Evolutionary conservation across 371 early-diverging fungal species (phyloP).

Genomic region (Mucor lusitanicus): DNA sequence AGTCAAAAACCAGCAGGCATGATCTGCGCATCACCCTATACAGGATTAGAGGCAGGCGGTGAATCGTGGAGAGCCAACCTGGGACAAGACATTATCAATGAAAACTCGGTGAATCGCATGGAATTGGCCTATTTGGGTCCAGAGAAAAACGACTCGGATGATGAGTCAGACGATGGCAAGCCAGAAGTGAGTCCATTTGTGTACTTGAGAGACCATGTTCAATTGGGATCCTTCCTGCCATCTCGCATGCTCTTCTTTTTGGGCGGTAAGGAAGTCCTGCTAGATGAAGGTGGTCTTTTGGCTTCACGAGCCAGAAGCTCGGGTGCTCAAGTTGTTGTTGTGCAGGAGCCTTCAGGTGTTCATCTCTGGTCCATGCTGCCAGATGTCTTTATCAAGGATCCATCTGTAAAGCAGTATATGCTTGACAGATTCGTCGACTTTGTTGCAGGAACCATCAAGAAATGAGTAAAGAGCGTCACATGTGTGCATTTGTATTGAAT

Average conservation of each 20-base stretch:
- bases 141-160: conserved; percentile 14
- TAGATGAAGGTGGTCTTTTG: conserved; percentile 43
- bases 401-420: conserved; percentile 9
- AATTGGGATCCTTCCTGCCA: conserved; percentile 30
- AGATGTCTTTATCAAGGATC: conserved; percentile 21
- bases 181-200: conserved; percentile 9
- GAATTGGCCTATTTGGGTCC: conserved; percentile 36
- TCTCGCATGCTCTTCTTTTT: conserved; percentile 31
- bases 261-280: conserved; percentile 46
- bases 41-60: conserved; percentile 45
- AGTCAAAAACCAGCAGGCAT: conserved; percentile 28
- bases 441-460: conserved; percentile 10
- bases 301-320: conserved; percentile 34
- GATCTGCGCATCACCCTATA: conserved; percentile 48
- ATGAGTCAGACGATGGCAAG: conserved; percentile 8
- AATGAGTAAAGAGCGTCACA: conserved; percentile 2
- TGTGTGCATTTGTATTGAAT: neutral
- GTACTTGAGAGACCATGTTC: conserved; percentile 11
- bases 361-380: conserved; percentile 44
- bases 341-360: conserved; percentile 35
- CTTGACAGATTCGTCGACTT: conserved; percentile 24
- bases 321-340: conserved; percentile 33
- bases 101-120: conserved; percentile 37
- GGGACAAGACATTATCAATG: conserved; percentile 32
- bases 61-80: conserved; percentile 40